These are phyloP conservation scores for Naganishia kalamii DNA, from an alignment of 768 basidiomycete species.

Conservation along the genomic window DNA sequence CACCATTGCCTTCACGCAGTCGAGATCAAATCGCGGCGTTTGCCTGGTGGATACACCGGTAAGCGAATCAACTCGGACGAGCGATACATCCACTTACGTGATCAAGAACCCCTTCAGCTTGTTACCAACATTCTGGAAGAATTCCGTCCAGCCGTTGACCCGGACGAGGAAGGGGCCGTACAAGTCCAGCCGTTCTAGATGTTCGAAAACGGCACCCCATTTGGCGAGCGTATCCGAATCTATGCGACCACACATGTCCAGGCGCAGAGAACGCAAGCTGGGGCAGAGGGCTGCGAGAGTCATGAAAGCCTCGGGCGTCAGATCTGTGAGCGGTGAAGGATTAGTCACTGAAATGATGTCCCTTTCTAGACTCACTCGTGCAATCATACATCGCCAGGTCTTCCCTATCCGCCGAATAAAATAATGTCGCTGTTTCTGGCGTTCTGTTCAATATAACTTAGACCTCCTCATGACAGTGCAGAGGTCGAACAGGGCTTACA, in stretches of 20 bases:
- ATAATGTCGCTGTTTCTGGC: constrained; percentile 69
- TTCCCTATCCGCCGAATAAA: constrained; percentile 68
- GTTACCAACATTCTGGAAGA: constrained; percentile 60
- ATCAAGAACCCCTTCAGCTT: constrained; percentile 68
- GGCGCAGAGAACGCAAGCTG: constrained; percentile 66
- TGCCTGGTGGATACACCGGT: constrained; percentile 47
- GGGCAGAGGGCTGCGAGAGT: constrained; percentile 76
- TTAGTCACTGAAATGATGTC: neutral
- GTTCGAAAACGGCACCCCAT: constrained; percentile 61
- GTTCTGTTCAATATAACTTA: constrained; percentile 53
- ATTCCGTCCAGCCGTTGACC: constrained; percentile 62
- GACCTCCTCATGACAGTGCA: neutral
- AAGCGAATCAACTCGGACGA: too few relatives aligned
- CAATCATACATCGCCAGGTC: constrained; percentile 75
- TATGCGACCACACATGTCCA: constrained; percentile 81
- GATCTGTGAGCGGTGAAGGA: constrained; percentile 51
- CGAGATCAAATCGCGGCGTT: constrained; percentile 74
- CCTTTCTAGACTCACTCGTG: constrained; percentile 60
- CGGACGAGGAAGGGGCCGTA: constrained; percentile 69
- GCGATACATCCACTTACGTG: constrained; percentile 39
- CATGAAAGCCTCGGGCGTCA: constrained; percentile 61
- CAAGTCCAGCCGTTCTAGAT: constrained; percentile 67
- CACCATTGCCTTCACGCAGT: constrained; percentile 60
- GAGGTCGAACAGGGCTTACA: neutral
- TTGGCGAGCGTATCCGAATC: constrained; percentile 47